Conservation (phyloP, 805 yeast genomes). For the Yamadazyma phyllophila region DNA sequence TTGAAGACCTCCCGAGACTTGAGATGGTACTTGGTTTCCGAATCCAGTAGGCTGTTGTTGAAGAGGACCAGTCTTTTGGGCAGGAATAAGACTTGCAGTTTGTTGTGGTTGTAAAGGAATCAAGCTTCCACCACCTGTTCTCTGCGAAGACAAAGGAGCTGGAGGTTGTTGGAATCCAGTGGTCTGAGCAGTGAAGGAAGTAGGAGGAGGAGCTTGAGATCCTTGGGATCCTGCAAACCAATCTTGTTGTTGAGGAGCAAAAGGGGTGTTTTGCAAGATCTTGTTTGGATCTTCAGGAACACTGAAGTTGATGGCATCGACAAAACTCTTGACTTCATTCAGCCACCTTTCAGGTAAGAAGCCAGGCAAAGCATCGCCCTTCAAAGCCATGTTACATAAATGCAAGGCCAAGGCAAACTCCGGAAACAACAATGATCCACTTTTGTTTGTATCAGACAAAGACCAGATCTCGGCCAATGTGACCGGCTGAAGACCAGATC, state of each 20-base stretch:
- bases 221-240: constrained; percentile 27
- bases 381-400: constrained; percentile 72
- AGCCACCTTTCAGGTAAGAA: constrained; percentile 67
- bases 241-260: constrained; percentile 27
- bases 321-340: constrained; percentile 85
- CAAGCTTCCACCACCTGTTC: constrained; percentile 28
- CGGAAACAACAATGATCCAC: constrained; percentile 85
- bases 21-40: constrained; percentile 14
- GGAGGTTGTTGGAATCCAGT: constrained; percentile 27
- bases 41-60: constrained; percentile 15
- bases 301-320: constrained; percentile 80
- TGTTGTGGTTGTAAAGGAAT: constrained; percentile 59
- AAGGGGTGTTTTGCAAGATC: constrained; percentile 45
- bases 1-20: constrained; percentile 19
- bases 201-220: constrained; percentile 37
- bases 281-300: constrained; percentile 57
- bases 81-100: constrained; percentile 63
- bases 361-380: constrained; percentile 76
- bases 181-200: constrained; percentile 40
- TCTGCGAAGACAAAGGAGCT: constrained; percentile 15
- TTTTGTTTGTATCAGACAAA: constrained; percentile 80
- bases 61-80: constrained; percentile 42
- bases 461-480: constrained; percentile 87
- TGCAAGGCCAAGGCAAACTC: constrained; percentile 93
- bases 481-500: constrained; percentile 73